Evolutionary conservation across 371 early-diverging fungal species (phyloP).

Genomic region (Gilbertella persicaria): DNA sequence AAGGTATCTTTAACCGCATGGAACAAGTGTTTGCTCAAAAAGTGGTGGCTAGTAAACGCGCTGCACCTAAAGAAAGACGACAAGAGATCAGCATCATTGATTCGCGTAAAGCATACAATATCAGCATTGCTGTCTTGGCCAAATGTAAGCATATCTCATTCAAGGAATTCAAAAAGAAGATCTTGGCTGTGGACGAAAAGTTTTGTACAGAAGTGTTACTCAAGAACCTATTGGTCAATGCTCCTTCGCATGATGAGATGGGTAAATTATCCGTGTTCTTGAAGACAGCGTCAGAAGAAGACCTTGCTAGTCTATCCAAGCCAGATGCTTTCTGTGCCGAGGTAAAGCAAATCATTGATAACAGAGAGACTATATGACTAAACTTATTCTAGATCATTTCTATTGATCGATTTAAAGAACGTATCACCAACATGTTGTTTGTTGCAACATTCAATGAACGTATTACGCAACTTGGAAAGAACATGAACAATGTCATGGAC

Average conservation of each 20-base stretch:
- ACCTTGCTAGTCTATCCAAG: slow-evolving; percentile 63
- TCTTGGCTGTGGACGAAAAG: slow-evolving; percentile 66
- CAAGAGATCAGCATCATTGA: slow-evolving; percentile 71
- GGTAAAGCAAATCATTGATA: slow-evolving; percentile 35
- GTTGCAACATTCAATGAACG: slow-evolving; percentile 75
- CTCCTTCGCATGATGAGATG: slow-evolving; percentile 79
- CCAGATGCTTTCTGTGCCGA: slow-evolving; percentile 90
- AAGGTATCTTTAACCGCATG: slow-evolving; percentile 70
- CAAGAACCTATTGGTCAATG: slow-evolving; percentile 64
- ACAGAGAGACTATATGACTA: slow-evolving; percentile 12
- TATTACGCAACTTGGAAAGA: slow-evolving; percentile 65
- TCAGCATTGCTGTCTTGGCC: slow-evolving; percentile 75
- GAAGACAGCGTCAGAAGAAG: slow-evolving; percentile 63
- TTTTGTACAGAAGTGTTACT: slow-evolving; percentile 71
- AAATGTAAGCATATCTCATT: slow-evolving; percentile 67
- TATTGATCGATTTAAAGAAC: slow-evolving; percentile 79
- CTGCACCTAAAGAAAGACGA: slow-evolving; percentile 31
- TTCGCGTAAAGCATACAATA: slow-evolving; percentile 74
- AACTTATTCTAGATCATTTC: slow-evolving; percentile 62
- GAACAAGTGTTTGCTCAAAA: slow-evolving; percentile 82
- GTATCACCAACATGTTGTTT: slow-evolving; percentile 75
- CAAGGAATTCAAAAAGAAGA: slow-evolving; percentile 61
- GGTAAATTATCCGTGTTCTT: slow-evolving; percentile 70
- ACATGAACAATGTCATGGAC: slow-evolving; percentile 54
- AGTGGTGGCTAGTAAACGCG: slow-evolving; percentile 41